Conservation (phyloP, 2,329 filamentous ascomycete genomes). For the Ophiostoma perfectum region DNA sequence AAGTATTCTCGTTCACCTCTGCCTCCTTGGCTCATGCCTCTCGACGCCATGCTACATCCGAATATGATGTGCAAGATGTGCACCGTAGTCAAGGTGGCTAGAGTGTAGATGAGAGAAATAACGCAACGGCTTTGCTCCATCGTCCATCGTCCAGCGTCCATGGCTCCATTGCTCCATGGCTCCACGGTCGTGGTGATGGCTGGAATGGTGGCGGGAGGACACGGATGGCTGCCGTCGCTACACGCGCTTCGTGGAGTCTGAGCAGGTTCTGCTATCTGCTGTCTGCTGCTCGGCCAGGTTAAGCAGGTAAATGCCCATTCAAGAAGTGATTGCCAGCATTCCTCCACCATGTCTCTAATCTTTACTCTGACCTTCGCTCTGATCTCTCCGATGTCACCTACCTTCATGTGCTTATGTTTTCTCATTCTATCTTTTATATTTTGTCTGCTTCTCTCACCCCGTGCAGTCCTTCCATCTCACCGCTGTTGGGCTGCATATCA, state of each 20-base stretch:
- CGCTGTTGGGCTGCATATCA: conserved; percentile 4
- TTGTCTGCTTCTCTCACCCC: neutral
- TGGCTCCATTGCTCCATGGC: neutral
- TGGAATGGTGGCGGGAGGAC: conserved; percentile 9
- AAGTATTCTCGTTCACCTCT: neutral
- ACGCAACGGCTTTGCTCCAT: neutral
- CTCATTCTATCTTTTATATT: neutral
- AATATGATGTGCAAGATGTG: conserved; percentile 14
- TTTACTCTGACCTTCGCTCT: too few relatives aligned
- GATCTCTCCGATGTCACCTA: too few relatives aligned
- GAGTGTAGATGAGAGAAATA: neutral
- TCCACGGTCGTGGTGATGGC: neutral
- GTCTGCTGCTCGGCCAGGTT: too few relatives aligned
- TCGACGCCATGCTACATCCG: neutral
- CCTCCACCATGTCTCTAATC: too few relatives aligned
- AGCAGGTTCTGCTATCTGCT: too few relatives aligned
- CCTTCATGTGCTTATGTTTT: neutral
- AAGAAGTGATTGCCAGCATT: neutral
- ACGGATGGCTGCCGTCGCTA: conserved; percentile 5
- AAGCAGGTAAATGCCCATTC: neutral
- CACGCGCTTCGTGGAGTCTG: neutral
- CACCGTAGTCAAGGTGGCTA: neutral
- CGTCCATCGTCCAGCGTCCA: neutral
- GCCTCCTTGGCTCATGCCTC: neutral
- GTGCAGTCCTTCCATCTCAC: conserved; percentile 6